Base-by-base conservation (phyloP, 805 yeast species). In the Metschnikowia aberdeeniae region DNA sequence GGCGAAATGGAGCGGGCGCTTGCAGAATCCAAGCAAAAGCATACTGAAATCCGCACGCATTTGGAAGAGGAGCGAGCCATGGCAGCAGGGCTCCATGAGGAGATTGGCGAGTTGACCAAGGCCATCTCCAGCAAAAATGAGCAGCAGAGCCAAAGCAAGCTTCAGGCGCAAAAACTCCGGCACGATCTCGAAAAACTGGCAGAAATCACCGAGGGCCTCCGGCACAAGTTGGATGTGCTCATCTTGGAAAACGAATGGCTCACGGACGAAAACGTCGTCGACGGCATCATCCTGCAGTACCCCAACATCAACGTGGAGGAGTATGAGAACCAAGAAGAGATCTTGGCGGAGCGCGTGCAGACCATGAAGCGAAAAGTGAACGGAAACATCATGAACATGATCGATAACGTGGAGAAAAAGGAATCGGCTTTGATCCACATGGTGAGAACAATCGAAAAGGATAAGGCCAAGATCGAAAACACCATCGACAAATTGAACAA, bases 321-420 rank as follows among this genome's bases (percentile, higher is more conserved):
- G 48, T 76, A 83, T 53, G 78, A 80, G 51, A 77, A 74, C 19
- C 77, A 83, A 50, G 76, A 82, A 34, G 65, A 66, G 10, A 73
- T 76, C 38, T 73, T 88, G 52, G 68, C 75, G 14, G 84, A 77
- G 28, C 75, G 81, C 50, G 80, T 81, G 57, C 75, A 79, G 44
- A 78, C 78, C 4, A 80, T 92, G 86, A 84, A 78, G 65, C 76
- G 89, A 45, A 87, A 83, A 52, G 95, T 90, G 13, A 89, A 89
- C 56, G 75, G 84, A 2, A 86, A 89, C 58, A 88, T 89, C 50
- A 86, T 86, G 95, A 82, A 82, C 56, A 86, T 86, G 86, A 87
- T 89, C 51, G 97, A 89, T 57, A 88, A 82, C 53, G 95, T 88
- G 24, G 96, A 89, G 61, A 89, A 85, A 73, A 88, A 89, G 60